Percentiles rank a stretch among this genome's conserved stretches.
Evolutionary conservation across 2,329 filamentous ascomycete genomes (phyloP).

Genomic region (Lomentospora prolificans): DNA sequence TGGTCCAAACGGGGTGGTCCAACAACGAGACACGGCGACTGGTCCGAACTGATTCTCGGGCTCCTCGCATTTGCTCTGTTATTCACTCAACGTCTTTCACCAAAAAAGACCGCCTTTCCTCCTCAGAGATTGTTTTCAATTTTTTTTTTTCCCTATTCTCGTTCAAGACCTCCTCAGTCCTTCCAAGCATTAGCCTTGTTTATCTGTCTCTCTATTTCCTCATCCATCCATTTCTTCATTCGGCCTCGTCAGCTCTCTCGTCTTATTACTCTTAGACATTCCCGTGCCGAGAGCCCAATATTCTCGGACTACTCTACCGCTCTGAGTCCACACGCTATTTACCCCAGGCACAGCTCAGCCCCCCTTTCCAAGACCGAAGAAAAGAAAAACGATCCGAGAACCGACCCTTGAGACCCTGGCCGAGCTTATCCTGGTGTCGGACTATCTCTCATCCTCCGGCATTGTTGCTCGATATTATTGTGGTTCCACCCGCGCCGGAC

Average conservation of each 20-base stretch:
- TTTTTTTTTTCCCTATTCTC: neutral
- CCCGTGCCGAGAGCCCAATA: neutral
- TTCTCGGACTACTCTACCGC: neutral
- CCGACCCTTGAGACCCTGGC: too few species aligned
- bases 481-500: neutral
- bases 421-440: too few species aligned
- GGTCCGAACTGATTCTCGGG: neutral
- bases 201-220: constrained; percentile 1
- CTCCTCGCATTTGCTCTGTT: neutral
- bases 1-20: neutral
- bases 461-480: neutral
- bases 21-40: constrained; percentile 6
- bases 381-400: too few species aligned
- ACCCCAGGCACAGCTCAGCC: neutral
- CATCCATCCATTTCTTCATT: neutral
- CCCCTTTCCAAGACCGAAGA: neutral
- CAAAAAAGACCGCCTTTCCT: neutral
- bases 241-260: neutral
- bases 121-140: too few species aligned
- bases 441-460: too few species aligned
- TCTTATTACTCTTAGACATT: constrained; percentile 2
- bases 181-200: neutral
- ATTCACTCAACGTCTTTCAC: neutral
- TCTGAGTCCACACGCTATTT: neutral
- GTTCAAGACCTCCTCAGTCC: neutral